Evolutionary conservation across 176 grass and related monocot genomes (phyloP).

Genomic region (Triticum timopheevii): DNA sequence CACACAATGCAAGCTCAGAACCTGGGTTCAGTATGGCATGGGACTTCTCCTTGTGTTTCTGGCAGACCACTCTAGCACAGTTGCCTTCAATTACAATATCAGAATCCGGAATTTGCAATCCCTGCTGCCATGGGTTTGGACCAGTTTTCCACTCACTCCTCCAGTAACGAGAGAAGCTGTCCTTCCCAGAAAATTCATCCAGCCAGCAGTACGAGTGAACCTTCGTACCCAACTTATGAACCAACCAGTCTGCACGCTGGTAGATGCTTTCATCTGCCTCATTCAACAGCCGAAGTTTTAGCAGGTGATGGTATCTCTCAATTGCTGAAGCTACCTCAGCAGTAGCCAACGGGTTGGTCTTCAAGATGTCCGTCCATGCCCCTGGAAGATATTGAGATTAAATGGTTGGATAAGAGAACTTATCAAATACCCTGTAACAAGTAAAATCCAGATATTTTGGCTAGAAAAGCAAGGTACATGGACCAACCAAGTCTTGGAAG

Average conservation of each 20-base stretch:
- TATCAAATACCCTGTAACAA: background rate
- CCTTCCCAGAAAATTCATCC: conserved; percentile 79
- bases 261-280: conserved; percentile 60
- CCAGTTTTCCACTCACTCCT: conserved; percentile 78
- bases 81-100: conserved; percentile 61
- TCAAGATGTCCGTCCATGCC: conserved; percentile 62
- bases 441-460: conserved; percentile 12
- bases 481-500: conserved; percentile 76
- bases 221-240: conserved; percentile 80
- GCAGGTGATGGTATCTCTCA: conserved; percentile 77
- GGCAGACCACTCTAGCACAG: conserved; percentile 59
- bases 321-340: conserved; percentile 74
- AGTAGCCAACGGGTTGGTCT: conserved; percentile 60
- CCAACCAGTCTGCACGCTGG: conserved; percentile 75
- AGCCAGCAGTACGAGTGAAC: conserved; percentile 94
- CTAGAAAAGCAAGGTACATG: conserved; percentile 18
- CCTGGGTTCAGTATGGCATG: conserved; percentile 71
- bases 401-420: conserved; percentile 13
- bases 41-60: conserved; percentile 57
- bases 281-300: conserved; percentile 86
- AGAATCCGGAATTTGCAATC: conserved; percentile 60
- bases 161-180: conserved; percentile 78
- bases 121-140: conserved; percentile 59
- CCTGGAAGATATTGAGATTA: conserved; percentile 46
- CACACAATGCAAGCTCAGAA: conserved; percentile 82